Evolutionary conservation across 768 basidiomycete species (phyloP).

Genomic region (Collybia nuda): DNA sequence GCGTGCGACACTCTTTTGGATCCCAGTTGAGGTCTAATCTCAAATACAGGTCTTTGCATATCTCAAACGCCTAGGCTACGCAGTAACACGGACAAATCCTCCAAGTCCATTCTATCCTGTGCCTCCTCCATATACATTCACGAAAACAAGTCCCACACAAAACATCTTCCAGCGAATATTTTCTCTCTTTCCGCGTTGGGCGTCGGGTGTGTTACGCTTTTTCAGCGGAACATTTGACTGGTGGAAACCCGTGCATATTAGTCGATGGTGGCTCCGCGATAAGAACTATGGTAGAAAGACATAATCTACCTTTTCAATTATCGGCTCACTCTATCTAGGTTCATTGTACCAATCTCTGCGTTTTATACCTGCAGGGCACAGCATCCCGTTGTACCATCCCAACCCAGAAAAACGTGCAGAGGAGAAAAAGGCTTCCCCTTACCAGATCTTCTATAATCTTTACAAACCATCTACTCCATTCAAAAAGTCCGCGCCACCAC

Average conservation of each 20-base stretch:
- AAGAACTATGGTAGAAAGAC: conserved; percentile 50
- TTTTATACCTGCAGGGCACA: conserved; percentile 69
- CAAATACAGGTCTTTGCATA: conserved; percentile 81
- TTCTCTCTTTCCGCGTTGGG: conserved; percentile 30
- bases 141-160: conserved; percentile 10
- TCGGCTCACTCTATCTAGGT: conserved; percentile 37
- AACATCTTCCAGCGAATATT: conserved; percentile 35
- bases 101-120: conserved; percentile 27
- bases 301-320: not conserved
- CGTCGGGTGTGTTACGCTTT: conserved; percentile 27
- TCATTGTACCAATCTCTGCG: conserved; percentile 69
- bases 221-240: conserved; percentile 46
- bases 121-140: conserved; percentile 34
- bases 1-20: conserved; percentile 8
- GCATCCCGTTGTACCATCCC: conserved; percentile 39
- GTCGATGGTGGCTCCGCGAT: conserved; percentile 46
- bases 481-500: conserved; percentile 72
- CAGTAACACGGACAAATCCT: conserved; percentile 67
- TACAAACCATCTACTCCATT: conserved; percentile 91
- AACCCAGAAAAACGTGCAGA: conserved; percentile 15
- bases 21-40: not conserved
- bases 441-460: conserved; percentile 83
- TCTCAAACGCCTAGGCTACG: conserved; percentile 89
- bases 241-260: conserved; percentile 63
- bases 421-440: conserved; percentile 46